Evolutionary conservation across 2,329 filamentous ascomycete species (phyloP).

Genomic region (Pestalotiopsis sp.): DNA sequence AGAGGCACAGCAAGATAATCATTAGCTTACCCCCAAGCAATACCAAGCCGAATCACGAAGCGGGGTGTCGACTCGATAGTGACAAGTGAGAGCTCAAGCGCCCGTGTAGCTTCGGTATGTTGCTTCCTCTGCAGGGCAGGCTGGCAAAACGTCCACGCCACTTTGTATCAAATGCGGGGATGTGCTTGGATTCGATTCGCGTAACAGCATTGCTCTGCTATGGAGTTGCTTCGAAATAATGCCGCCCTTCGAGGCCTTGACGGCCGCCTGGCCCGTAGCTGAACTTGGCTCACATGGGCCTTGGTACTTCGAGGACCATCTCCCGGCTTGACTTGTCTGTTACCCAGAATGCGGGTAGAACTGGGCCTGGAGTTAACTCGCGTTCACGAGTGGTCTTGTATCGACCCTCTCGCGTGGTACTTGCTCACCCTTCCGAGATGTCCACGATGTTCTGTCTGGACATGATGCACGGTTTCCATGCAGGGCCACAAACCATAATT

Average conservation of each 20-base stretch:
- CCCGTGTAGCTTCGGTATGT: neutral
- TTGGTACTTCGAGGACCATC: neutral
- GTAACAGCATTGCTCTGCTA: neutral
- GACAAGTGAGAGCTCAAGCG: neutral
- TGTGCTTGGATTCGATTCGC: constrained; percentile 2
- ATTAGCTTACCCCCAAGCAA: neutral
- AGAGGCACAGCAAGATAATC: neutral
- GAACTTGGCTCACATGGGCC: neutral
- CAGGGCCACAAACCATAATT: constrained; percentile 9
- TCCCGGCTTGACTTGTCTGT: neutral
- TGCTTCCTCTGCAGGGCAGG: neutral
- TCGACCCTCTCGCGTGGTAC: neutral
- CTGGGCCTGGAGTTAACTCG: neutral
- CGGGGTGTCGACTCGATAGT: neutral
- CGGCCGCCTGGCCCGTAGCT: neutral
- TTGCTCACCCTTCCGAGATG: neutral
- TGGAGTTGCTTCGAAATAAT: neutral
- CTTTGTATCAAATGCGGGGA: constrained; percentile 8
- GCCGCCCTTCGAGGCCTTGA: neutral
- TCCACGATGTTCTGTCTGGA: neutral
- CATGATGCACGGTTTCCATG: neutral
- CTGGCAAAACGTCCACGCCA: constrained; percentile 5
- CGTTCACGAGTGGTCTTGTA: neutral
- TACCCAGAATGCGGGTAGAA: neutral
- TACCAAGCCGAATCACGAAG: constrained; percentile 6